Conservation (phyloP, 352 stramenopile species). For the Phytophthora rubi region DNA sequence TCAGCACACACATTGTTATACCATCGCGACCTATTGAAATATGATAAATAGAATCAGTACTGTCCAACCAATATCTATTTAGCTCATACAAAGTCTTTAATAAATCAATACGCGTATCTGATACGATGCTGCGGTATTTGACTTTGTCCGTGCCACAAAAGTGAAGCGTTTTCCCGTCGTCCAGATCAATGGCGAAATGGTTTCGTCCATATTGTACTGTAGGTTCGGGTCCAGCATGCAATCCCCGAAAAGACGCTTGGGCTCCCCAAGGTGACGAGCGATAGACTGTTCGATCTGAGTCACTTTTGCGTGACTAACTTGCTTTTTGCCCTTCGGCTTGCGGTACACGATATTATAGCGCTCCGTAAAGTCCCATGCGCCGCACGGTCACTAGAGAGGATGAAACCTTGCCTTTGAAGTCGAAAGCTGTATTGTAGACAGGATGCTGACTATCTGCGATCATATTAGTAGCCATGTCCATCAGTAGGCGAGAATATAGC, state of each 20-base stretch:
- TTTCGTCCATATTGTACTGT: slow-evolving; percentile 22
- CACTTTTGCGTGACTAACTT: slow-evolving; percentile 13
- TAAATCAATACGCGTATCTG: background rate
- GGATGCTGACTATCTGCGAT: slow-evolving; percentile 10
- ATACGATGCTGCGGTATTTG: too few species aligned
- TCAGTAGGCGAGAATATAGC: background rate
- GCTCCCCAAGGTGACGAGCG: slow-evolving; percentile 1
- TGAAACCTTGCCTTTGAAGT: background rate
- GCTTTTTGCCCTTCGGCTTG: slow-evolving; percentile 13
- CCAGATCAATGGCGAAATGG: slow-evolving; percentile 21
- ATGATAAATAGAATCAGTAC: background rate
- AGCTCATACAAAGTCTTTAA: background rate
- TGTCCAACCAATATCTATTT: background rate
- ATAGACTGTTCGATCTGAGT: slow-evolving; percentile 14
- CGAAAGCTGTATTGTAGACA: background rate
- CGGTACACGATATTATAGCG: slow-evolving; percentile 14
- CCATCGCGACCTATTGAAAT: slow-evolving; percentile 15
- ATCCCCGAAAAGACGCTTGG: slow-evolving; percentile 12
- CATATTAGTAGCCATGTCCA: background rate
- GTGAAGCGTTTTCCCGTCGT: slow-evolving; percentile 15
- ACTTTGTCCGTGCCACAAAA: background rate
- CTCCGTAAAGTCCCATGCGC: slow-evolving; percentile 14
- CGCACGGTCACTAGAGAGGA: background rate
- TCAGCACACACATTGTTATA: slow-evolving; percentile 22
- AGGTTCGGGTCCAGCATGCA: background rate